Percentiles rank a stretch among this genome's conserved stretches.
Conservation (phyloP, 768 basidiomycete genomes). For the Imleria badia region DNA sequence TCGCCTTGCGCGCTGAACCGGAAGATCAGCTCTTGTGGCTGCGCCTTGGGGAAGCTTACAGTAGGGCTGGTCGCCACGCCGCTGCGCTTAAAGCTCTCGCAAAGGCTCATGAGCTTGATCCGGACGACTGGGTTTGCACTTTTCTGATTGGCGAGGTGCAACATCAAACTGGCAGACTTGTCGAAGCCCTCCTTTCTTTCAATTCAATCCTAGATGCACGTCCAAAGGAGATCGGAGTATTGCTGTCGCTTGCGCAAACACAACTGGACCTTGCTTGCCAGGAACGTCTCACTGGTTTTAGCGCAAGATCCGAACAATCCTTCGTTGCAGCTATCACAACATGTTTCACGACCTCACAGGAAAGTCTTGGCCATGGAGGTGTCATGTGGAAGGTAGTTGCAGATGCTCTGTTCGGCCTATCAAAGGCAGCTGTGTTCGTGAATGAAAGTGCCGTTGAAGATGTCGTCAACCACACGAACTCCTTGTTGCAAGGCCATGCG, state of each 20-base stretch:
- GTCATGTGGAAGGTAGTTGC: slow-evolving; percentile 83
- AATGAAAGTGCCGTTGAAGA: slow-evolving; percentile 41
- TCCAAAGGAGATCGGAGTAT: slow-evolving; percentile 70
- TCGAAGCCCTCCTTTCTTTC: slow-evolving; percentile 72
- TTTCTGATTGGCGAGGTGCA: slow-evolving; percentile 88
- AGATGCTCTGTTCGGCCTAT: slow-evolving; percentile 73
- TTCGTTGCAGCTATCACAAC: slow-evolving; percentile 60
- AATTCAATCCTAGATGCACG: slow-evolving; percentile 51
- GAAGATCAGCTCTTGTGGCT: slow-evolving; percentile 86
- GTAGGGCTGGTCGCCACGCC: slow-evolving; percentile 80
- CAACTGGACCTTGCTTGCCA: slow-evolving; percentile 68
- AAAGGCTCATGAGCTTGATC: slow-evolving; percentile 69
- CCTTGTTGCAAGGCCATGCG: slow-evolving; percentile 40
- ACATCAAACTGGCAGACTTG: slow-evolving; percentile 69
- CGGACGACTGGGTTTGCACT: slow-evolving; percentile 77
- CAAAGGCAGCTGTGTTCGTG: slow-evolving; percentile 47
- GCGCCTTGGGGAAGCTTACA: slow-evolving; percentile 89
- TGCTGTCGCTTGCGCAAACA: slow-evolving; percentile 68
- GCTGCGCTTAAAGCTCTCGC: slow-evolving; percentile 87
- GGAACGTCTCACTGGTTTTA: slow-evolving; percentile 69
- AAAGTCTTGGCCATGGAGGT: slow-evolving; percentile 61
- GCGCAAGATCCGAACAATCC: slow-evolving; percentile 69
- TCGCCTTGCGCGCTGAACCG: slow-evolving; percentile 76
- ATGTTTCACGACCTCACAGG: slow-evolving; percentile 48
- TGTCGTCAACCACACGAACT: slow-evolving; percentile 34